These are phyloP conservation scores for Castanea mollissima DNA, from an alignment of 306 rosid genomes.

Conservation along the genomic window DNA sequence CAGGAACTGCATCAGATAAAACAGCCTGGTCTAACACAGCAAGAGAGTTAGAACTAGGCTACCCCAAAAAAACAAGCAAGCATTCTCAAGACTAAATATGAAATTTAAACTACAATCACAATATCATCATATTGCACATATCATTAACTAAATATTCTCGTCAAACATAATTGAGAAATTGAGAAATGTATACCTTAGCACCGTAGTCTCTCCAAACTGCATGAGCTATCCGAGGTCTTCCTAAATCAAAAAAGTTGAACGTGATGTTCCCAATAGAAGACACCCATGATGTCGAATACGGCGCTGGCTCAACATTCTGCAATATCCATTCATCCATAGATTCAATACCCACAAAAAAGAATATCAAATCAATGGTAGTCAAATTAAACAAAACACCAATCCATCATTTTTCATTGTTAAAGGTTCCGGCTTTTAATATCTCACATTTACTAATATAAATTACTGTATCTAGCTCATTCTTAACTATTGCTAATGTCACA, in stretches of 20 bases:
- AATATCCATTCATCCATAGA: slow-evolving; percentile 5
- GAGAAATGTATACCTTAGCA: slow-evolving; percentile 57
- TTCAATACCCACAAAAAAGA: slow-evolving; percentile 20
- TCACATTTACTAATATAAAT: no score
- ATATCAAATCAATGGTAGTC: background rate
- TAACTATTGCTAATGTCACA: no score
- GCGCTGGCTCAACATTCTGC: slow-evolving; percentile 94
- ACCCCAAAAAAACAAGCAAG: background rate
- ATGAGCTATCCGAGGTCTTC: slow-evolving; percentile 87
- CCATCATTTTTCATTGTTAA: background rate
- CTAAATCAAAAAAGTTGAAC: slow-evolving; percentile 89
- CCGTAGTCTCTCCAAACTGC: slow-evolving; percentile 97
- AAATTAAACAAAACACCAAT: background rate
- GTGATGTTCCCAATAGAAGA: slow-evolving; percentile 90
- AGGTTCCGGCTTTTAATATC: background rate
- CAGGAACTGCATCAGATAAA: no score
- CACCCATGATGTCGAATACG: slow-evolving; percentile 88
- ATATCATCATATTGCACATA: no score
- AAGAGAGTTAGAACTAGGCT: no score
- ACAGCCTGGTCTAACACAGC: no score
- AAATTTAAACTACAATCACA: background rate
- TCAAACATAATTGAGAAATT: background rate
- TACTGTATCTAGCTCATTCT: no score
- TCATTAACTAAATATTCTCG: background rate
- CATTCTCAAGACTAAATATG: background rate